A percentile compares a stretch with the other conserved stretches of the same genome.
Conservation (phyloP, 2,329 filamentous ascomycete species). For the Colletotrichum liaoningense region DNA sequence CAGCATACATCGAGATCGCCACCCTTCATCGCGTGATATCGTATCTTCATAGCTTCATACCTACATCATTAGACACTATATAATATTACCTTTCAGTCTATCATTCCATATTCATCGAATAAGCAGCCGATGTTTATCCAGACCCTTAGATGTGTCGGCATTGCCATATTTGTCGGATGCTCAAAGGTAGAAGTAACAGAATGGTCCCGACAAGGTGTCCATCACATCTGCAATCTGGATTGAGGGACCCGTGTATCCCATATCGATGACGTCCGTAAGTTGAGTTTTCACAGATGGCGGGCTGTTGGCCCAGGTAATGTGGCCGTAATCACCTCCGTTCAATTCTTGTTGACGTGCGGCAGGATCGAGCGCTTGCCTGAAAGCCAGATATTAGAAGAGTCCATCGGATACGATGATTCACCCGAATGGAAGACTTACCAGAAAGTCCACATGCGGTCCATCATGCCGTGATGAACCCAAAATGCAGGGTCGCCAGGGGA, state of each 20-base stretch:
- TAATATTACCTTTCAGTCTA: too few relatives aligned
- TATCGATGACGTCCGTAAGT: slow-evolving; percentile 43
- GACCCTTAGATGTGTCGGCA: too few relatives aligned
- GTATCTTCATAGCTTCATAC: too few relatives aligned
- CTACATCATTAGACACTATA: too few relatives aligned
- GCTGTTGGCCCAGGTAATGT: slow-evolving; percentile 44
- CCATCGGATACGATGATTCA: fast-evolving
- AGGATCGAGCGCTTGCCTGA: slow-evolving; percentile 38
- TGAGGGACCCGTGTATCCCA: slow-evolving; percentile 42
- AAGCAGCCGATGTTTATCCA: too few relatives aligned
- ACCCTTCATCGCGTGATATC: too few relatives aligned
- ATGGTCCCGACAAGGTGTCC: slow-evolving; percentile 41
- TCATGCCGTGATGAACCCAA: slow-evolving; percentile 42
- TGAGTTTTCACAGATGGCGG: slow-evolving; percentile 40
- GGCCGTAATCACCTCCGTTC: slow-evolving; percentile 41
- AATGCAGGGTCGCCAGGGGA: slow-evolving; percentile 40
- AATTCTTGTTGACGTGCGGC: slow-evolving; percentile 40
- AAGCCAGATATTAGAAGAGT: not conserved
- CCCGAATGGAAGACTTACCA: slow-evolving; percentile 33
- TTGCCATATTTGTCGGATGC: too few relatives aligned
- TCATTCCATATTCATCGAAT: too few relatives aligned
- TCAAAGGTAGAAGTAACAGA: slow-evolving; percentile 46
- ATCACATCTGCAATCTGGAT: slow-evolving; percentile 44
- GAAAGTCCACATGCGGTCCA: slow-evolving; percentile 42
- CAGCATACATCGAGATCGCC: too few relatives aligned